Percentiles rank a stretch among this genome's conserved stretches.
Conservation (phyloP, 176 grass and related monocot species). For the Hsuehochloa calcarea region DNA sequence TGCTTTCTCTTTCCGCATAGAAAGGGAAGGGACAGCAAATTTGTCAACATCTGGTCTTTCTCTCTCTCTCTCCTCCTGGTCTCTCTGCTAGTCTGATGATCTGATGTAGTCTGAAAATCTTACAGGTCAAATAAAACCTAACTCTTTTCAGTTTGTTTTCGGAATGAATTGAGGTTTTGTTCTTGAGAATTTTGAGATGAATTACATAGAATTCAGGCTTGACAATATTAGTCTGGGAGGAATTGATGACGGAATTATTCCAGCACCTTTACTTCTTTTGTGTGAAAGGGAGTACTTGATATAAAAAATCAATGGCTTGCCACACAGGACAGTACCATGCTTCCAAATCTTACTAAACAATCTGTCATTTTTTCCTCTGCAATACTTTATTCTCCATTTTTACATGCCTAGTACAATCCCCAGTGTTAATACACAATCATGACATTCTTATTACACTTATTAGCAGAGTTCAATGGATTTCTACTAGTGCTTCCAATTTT, state of each 20-base stretch:
- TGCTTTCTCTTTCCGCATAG: neutral
- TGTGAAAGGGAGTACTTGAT: neutral
- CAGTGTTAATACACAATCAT: neutral
- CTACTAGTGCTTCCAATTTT: neutral
- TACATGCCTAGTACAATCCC: neutral
- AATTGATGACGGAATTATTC: neutral
- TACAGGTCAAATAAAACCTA: neutral
- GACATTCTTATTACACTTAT: neutral
- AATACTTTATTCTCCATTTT: neutral
- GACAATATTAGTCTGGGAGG: neutral
- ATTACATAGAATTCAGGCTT: neutral
- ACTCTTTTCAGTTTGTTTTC: neutral
- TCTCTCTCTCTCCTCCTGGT: neutral
- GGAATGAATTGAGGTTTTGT: neutral
- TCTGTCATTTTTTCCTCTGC: neutral
- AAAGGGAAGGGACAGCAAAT: neutral
- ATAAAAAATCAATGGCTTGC: neutral
- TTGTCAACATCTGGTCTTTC: neutral
- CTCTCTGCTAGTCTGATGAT: neutral
- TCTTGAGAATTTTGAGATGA: neutral
- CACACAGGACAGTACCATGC: neutral
- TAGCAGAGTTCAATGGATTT: neutral
- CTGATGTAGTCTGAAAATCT: neutral
- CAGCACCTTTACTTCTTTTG: neutral
- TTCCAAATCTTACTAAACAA: neutral